Evolutionary conservation across 345 rosid species (phyloP), one percentile per base, ranked within the genome.

Genomic region (Gossypium sturtianum): DNA sequence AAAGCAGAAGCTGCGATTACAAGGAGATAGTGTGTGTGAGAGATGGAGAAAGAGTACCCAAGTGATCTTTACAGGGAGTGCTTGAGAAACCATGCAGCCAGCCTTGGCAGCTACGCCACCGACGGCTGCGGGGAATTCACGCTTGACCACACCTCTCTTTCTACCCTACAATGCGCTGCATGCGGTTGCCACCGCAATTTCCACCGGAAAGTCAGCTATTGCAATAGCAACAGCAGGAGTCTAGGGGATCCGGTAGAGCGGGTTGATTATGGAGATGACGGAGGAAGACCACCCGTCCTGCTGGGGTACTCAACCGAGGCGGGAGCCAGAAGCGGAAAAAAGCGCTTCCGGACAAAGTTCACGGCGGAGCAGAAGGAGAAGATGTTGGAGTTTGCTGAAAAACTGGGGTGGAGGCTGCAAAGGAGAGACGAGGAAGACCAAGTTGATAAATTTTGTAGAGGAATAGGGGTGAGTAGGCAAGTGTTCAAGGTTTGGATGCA

Each of bases 141-240:
- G 1, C 74, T 54, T 0, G 83, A 77, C 54, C 74, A 75, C 10
- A 1, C 78, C 29, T 83, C 86, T 65, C 82, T 83, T 16, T 25
- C 81, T 7, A 1, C 74, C 74, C 89, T 89, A 75, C 88, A 87
- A 16, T 93, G 98, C 60, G 92, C 83, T 8, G 98, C 98, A 38
- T 93, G 97, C 66, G 97, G 97, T 52, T 93, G 98, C 83, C 98
- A 93, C 92, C 92, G 98, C 72, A 93, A 89, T 87, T 93, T 91
- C 91, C 98, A 93, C 89, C 90, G 95, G 64, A 87, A 79, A 72
- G 79, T 83, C 45, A 77, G 72, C 2, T 70, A 72, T 67, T 60
- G 72, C 62, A 51, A 73, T 56, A 54, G 78, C 54, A 57, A 76
- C 79, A 65, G 76, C 82, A 13, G 70, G 38, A 79, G 82, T 53